Evolutionary conservation across 106 monocot species (phyloP).

Genomic region (Dendrobium nobile): DNA sequence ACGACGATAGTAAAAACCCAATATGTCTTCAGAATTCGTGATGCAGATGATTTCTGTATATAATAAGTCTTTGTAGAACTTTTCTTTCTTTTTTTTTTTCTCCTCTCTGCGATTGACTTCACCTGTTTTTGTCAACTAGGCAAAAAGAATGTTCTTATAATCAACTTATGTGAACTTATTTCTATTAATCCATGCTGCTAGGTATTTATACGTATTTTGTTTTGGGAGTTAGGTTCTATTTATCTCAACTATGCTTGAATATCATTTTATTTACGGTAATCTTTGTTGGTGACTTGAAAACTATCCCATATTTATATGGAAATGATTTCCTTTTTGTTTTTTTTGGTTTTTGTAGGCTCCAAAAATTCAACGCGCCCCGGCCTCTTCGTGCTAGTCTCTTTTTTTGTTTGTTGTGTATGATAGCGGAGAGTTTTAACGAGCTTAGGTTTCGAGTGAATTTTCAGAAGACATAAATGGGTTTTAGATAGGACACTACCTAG

Average conservation of each 20-base stretch:
- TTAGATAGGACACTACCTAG: too few species aligned
- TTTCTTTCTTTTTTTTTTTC: neutral
- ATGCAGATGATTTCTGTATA: neutral
- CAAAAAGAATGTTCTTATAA: neutral
- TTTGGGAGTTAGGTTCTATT: neutral
- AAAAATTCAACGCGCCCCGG: too few species aligned
- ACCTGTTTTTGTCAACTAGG: neutral
- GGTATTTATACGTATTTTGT: neutral
- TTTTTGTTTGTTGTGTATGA: too few species aligned
- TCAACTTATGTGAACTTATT: slow-evolving; percentile 1
- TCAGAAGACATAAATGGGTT: too few species aligned
- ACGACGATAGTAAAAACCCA: slow-evolving; percentile 3
- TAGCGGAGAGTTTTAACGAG: too few species aligned
- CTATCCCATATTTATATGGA: neutral
- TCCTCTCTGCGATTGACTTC: neutral
- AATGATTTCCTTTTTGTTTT: neutral
- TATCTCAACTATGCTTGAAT: neutral
- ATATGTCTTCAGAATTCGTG: neutral
- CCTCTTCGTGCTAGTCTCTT: too few species aligned
- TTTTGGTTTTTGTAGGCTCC: too few species aligned
- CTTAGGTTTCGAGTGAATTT: too few species aligned
- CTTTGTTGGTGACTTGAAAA: too few species aligned
- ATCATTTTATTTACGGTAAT: too few species aligned
- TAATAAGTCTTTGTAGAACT: neutral
- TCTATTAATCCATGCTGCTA: neutral